A percentile compares a stretch with the other conserved stretches of the same genome.
These are phyloP conservation scores for Trypanosoma platydactyli DNA, from an alignment of 208 protist species.

Conservation along the genomic window DNA sequence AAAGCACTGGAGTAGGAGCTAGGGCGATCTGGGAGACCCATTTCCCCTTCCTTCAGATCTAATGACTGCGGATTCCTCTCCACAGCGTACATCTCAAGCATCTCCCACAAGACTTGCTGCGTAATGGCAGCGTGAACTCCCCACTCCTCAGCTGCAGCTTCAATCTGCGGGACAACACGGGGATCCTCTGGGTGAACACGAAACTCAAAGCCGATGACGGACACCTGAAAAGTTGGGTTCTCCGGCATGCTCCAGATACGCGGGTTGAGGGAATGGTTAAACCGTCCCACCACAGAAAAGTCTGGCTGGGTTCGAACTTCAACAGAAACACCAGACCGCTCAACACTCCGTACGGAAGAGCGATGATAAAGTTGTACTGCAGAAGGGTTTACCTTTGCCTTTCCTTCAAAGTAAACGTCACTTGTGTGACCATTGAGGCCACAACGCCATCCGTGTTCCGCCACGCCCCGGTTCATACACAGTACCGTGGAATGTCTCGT, in stretches of 20 bases:
- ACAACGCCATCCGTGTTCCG: slow-evolving; percentile 86
- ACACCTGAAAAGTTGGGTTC: slow-evolving; percentile 73
- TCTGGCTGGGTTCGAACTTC: slow-evolving; percentile 71
- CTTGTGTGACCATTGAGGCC: slow-evolving; percentile 76
- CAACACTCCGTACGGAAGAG: slow-evolving; percentile 44
- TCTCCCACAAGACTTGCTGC: slow-evolving; percentile 81
- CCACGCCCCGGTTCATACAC: slow-evolving; percentile 64
- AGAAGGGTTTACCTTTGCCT: slow-evolving; percentile 68
- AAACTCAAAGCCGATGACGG: slow-evolving; percentile 84
- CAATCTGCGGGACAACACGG: slow-evolving; percentile 74
- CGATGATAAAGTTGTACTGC: slow-evolving; percentile 56
- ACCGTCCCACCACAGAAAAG: slow-evolving; percentile 75
- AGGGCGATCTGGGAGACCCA: slow-evolving; percentile 66
- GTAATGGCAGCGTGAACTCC: slow-evolving; percentile 74
- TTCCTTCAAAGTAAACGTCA: slow-evolving; percentile 91
- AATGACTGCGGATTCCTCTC: slow-evolving; percentile 72
- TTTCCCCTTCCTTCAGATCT: slow-evolving; percentile 58
- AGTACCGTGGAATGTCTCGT: slow-evolving; percentile 69
- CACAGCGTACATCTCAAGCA: slow-evolving; percentile 85
- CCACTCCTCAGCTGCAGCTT: slow-evolving; percentile 69
- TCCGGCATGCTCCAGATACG: slow-evolving; percentile 77
- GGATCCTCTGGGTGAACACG: slow-evolving; percentile 87
- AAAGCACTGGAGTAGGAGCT: slow-evolving; percentile 73
- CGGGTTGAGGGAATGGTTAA: slow-evolving; percentile 53
- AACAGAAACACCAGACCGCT: slow-evolving; percentile 66